Evolutionary conservation across 768 basidiomycete genomes (phyloP).

Genomic region (Favolaschia claudopus): DNA sequence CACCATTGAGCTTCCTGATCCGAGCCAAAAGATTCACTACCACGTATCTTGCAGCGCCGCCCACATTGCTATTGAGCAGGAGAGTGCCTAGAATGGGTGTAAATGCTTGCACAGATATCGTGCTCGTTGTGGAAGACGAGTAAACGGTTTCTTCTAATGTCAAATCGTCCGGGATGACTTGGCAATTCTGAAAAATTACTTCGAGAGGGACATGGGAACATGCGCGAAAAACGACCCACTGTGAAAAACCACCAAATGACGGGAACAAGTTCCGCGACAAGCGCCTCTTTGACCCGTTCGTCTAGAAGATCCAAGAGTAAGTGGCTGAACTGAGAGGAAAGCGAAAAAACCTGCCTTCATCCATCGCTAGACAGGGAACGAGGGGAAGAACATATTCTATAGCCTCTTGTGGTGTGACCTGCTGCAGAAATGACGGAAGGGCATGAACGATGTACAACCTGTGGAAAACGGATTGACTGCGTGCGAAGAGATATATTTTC

Average conservation of each 20-base stretch:
- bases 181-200: constrained; percentile 61
- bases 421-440: constrained; percentile 77
- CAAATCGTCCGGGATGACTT: constrained; percentile 62
- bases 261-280: constrained; percentile 78
- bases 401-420: constrained; percentile 86
- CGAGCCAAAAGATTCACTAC: constrained; percentile 81
- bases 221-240: constrained; percentile 39
- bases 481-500: constrained; percentile 89
- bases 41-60: constrained; percentile 74
- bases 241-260: constrained; percentile 96
- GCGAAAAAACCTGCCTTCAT: constrained; percentile 67
- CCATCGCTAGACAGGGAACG: constrained; percentile 84
- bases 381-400: constrained; percentile 93
- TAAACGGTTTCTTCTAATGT: constrained; percentile 39
- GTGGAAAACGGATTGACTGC: constrained; percentile 69
- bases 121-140: constrained; percentile 46
- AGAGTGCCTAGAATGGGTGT: constrained; percentile 91
- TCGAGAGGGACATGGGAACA: constrained; percentile 7
- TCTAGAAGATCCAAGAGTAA: constrained; percentile 56
- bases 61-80: constrained; percentile 79
- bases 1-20: constrained; percentile 67
- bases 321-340: constrained; percentile 9
- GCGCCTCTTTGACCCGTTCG: constrained; percentile 87
- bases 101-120: constrained; percentile 84
- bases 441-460: constrained; percentile 86